A percentile compares a stretch with the other conserved stretches of the same genome.
These are phyloP conservation scores for Leccinum huronense DNA, from an alignment of 1,284 basidiomycete genomes.

Conservation along the genomic window DNA sequence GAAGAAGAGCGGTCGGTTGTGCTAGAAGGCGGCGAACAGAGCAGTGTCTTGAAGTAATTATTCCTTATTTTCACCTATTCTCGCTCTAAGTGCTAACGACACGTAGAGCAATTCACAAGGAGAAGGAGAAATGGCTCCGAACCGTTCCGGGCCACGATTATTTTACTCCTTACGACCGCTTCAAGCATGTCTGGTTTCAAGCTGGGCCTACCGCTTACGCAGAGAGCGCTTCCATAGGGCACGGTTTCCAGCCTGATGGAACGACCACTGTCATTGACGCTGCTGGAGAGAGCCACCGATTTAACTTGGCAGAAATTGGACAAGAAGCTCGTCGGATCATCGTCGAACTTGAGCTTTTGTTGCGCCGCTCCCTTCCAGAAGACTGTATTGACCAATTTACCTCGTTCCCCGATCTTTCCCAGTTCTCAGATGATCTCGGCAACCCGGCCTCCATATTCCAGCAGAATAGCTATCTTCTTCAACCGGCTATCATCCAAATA, in stretches of 20 bases:
- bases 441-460: not conserved
- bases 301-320: conserved; percentile 2
- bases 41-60: not conserved
- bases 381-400: not conserved
- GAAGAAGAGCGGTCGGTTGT: not conserved
- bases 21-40: not conserved
- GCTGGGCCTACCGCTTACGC: conserved; percentile 2
- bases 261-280: conserved; percentile 1
- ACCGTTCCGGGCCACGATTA: not conserved
- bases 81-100: not conserved
- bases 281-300: not conserved
- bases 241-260: conserved; percentile 5
- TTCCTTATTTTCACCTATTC: not conserved
- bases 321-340: conserved; percentile 4
- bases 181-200: conserved; percentile 7
- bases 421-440: conserved; percentile 7
- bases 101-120: not conserved
- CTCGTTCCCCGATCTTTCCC: not conserved
- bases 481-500: not conserved
- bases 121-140: conserved; percentile 9
- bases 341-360: not conserved
- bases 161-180: conserved; percentile 6
- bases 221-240: conserved; percentile 3
- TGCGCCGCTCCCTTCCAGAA: conserved; percentile 1
- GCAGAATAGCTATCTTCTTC: not conserved